phyloP scores from a whole-genome alignment of 2,329 filamentous ascomycete genomes.

The Phialocephala sp. region DNA sequence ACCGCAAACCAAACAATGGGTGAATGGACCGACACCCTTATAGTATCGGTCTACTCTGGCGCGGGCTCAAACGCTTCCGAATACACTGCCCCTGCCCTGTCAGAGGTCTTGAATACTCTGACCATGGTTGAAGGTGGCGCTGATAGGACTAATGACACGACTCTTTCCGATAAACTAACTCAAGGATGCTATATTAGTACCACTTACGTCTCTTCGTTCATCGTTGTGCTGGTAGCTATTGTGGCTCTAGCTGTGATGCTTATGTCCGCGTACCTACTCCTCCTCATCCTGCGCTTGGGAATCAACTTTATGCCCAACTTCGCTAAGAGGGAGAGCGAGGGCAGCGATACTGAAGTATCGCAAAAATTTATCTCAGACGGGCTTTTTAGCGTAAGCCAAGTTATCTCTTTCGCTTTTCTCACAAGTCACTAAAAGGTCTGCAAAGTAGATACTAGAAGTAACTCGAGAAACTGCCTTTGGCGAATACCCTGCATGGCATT shows the following conservation, averaged over 20 bases:
- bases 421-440: too few relatives aligned
- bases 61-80: neutral
- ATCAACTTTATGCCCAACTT: too few relatives aligned
- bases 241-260: neutral
- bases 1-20: neutral
- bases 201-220: slow-evolving; percentile 4
- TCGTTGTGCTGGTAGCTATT: neutral
- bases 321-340: neutral
- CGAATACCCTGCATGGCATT: too few relatives aligned
- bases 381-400: neutral
- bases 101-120: neutral
- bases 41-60: neutral
- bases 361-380: neutral
- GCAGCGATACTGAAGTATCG: neutral
- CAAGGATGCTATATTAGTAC: neutral
- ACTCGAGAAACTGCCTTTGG: too few relatives aligned
- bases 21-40: neutral
- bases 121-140: neutral
- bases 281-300: neutral
- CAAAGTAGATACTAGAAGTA: too few relatives aligned
- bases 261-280: neutral
- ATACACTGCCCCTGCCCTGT: neutral
- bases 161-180: neutral
- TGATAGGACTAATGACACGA: neutral
- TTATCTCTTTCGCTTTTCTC: too few relatives aligned